Conservation (phyloP, 352 stramenopile genomes). For the Phytopythium cucurbitacearum region DNA sequence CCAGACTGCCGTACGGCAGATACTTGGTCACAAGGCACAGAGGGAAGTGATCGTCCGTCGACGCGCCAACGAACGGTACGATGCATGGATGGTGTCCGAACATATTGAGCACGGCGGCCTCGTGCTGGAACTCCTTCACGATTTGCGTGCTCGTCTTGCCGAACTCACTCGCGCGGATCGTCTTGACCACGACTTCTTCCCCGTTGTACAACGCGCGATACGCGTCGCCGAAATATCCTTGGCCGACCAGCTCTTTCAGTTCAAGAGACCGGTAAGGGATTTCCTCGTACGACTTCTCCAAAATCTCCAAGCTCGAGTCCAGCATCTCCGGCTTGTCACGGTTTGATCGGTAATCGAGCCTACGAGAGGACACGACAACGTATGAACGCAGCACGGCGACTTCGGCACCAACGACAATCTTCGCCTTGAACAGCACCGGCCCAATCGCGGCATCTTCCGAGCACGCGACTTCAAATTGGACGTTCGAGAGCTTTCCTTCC, state of each 20-base stretch:
- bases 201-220: conserved; percentile 60
- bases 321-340: conserved; percentile 44
- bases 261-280: conserved; percentile 63
- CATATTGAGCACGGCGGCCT: conserved; percentile 75
- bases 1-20: conserved; percentile 63
- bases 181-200: conserved; percentile 80
- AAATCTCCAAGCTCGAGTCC: conserved; percentile 59
- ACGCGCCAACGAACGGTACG: conserved; percentile 78
- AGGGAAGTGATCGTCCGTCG: conserved; percentile 59
- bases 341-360: conserved; percentile 22
- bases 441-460: conserved; percentile 42
- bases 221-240: conserved; percentile 77
- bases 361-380: conserved; percentile 45
- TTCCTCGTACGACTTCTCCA: conserved; percentile 73
- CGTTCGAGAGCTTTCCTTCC: conserved; percentile 63
- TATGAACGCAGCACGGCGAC: conserved; percentile 72
- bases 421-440: conserved; percentile 68
- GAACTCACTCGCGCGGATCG: conserved; percentile 70
- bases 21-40: conserved; percentile 72
- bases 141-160: conserved; percentile 71
- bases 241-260: conserved; percentile 70
- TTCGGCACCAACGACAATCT: conserved; percentile 62
- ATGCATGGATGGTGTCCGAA: conserved; percentile 81
- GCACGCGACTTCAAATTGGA: conserved; percentile 59
- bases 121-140: conserved; percentile 78